These are phyloP conservation scores for Arachis hypogaea DNA, from an alignment of 306 rosid species.

Conservation along the genomic window DNA sequence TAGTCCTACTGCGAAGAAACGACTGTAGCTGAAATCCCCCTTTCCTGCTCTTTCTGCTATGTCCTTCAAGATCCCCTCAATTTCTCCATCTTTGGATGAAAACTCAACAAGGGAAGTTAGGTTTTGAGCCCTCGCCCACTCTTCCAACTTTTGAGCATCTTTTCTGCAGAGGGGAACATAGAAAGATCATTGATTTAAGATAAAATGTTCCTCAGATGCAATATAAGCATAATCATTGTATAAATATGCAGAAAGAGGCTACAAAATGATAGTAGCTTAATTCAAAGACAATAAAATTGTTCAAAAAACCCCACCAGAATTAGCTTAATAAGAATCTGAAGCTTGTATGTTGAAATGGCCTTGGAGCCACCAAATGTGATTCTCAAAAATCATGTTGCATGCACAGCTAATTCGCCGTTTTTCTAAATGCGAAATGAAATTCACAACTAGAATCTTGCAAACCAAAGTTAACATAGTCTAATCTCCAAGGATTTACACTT, in stretches of 20 bases:
- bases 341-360: background rate
- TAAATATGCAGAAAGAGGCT: background rate
- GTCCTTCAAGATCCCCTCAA: conserved; percentile 72
- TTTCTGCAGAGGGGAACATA: conserved; percentile 47
- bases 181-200: conserved; percentile 36
- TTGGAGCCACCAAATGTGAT: conserved; percentile 1
- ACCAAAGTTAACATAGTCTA: conserved; percentile 15
- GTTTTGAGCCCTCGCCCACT: conserved; percentile 83
- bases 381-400: background rate
- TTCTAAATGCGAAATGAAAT: background rate
- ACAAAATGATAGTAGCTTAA: conserved; percentile 6
- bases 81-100: conserved; percentile 83
- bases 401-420: background rate
- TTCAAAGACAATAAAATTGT: background rate
- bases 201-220: conserved; percentile 19
- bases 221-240: background rate
- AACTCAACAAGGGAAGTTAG: conserved; percentile 74
- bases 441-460: background rate
- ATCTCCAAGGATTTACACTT: background rate
- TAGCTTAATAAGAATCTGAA: background rate
- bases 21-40: conserved; percentile 81
- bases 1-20: conserved; percentile 91
- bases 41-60: conserved; percentile 80
- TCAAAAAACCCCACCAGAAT: conserved; percentile 8
- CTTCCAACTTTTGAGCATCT: conserved; percentile 86